Percentiles rank a stretch among this genome's conserved stretches.
phyloP scores from a whole-genome alignment of 495 filamentous ascomycete genomes.

The Lasiosphaeris hirsuta region DNA sequence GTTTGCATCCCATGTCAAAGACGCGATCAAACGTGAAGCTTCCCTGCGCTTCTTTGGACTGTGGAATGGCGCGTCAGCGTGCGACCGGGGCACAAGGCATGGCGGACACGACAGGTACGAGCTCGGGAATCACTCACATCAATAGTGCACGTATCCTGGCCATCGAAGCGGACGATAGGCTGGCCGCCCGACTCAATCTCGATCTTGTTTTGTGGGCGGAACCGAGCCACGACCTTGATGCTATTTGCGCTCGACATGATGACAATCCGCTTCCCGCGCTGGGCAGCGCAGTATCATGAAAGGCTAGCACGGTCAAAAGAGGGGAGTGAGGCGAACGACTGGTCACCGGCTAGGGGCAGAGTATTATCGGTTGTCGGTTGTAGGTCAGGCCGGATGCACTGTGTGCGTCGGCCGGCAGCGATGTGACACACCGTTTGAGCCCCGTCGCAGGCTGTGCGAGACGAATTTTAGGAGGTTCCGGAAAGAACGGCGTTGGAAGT shows the following conservation, averaged over 20 bases:
- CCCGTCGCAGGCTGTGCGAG: neutral
- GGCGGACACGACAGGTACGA: slow-evolving; percentile 1
- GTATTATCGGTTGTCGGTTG: neutral
- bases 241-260: slow-evolving; percentile 54
- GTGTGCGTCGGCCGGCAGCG: neutral
- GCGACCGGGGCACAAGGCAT: slow-evolving; percentile 1
- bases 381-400: neutral
- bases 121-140: slow-evolving; percentile 56
- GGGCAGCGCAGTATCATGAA: slow-evolving; percentile 37
- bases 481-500: slow-evolving; percentile 1
- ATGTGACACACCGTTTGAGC: slow-evolving; percentile 5
- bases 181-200: slow-evolving; percentile 87
- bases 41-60: slow-evolving; percentile 81
- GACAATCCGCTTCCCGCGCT: slow-evolving; percentile 34
- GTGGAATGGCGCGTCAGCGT: slow-evolving; percentile 1
- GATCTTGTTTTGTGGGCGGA: slow-evolving; percentile 92
- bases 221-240: slow-evolving; percentile 88
- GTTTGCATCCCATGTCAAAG: slow-evolving; percentile 85
- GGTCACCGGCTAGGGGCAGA: slow-evolving; percentile 3
- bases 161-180: slow-evolving; percentile 83
- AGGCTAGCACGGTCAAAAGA: slow-evolving; percentile 10
- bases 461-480: slow-evolving; percentile 3
- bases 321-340: slow-evolving; percentile 1
- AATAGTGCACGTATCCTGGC: slow-evolving; percentile 83
- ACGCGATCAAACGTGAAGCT: slow-evolving; percentile 97